Conservation (phyloP, 805 yeast genomes). For the Metschnikowia lunata region DNA sequence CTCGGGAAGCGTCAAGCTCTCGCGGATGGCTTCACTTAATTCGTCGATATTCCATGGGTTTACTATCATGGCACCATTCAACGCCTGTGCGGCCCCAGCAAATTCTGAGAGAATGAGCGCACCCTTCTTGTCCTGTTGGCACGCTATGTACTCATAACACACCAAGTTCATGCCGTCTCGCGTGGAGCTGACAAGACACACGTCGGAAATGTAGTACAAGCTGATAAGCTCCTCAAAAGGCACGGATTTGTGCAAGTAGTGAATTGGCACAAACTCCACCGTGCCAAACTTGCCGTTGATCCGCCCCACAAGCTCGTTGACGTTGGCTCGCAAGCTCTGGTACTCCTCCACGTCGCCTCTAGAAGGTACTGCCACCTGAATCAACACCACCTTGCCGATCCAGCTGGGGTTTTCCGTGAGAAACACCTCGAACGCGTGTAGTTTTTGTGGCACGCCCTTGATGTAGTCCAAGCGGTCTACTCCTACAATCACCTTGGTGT, state of each 20-base stretch:
- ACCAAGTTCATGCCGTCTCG: constrained; percentile 99
- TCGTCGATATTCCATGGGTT: constrained; percentile 99
- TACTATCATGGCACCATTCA: constrained; percentile 89
- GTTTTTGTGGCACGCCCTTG: constrained; percentile 96
- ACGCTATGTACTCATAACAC: constrained; percentile 93
- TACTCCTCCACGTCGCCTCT: constrained; percentile 98
- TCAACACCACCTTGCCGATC: constrained; percentile 94
- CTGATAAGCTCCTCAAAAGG: constrained; percentile 90
- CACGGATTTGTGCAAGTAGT: constrained; percentile 88
- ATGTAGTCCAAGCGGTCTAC: constrained; percentile 95
- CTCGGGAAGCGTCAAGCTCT: constrained; percentile 77
- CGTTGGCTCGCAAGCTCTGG: constrained; percentile 87
- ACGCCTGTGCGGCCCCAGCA: constrained; percentile 98
- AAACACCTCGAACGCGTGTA: constrained; percentile 94
- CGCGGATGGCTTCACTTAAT: constrained; percentile 76
- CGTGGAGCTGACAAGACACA: constrained; percentile 88
- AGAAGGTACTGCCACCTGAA: constrained; percentile 96
- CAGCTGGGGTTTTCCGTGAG: constrained; percentile 92
- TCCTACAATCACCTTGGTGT: constrained; percentile 85
- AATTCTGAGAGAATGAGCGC: constrained; percentile 86
- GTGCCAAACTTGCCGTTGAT: constrained; percentile 96
- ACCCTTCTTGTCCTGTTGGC: constrained; percentile 84
- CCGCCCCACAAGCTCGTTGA: constrained; percentile 93
- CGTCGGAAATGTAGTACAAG: constrained; percentile 79
- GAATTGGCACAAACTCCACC: constrained; percentile 95